Base-by-base conservation (phyloP, 1,139 yeast genomes). In the Casaregolazyma suthepensis region DNA sequence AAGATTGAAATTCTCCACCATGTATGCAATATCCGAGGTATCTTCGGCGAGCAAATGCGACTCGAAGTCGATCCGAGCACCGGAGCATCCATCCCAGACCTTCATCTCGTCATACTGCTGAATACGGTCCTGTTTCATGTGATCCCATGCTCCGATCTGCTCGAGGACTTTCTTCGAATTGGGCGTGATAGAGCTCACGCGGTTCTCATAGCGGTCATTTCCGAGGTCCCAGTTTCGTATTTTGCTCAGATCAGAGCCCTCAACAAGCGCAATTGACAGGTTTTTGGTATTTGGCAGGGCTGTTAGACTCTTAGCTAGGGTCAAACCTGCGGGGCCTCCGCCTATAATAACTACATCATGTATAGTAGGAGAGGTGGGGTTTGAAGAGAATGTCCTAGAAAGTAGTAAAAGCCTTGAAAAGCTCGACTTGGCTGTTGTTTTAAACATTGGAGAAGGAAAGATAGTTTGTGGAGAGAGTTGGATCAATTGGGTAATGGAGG, bases 251-350 rank as follows among this genome's bases (percentile, higher is more conserved):
- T 79, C 78, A 43, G 81, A 78, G 1, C 86, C 91, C 69, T 93
- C 99, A 15, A 93, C 75, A 52, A 93, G 72, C 0, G 85, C 80
- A 50, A 94, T 80, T 52, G 77, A 75, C 48, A 89, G 75, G 53
- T 80, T 75, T 26, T 72, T 73, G 3, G 96, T 80, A 42, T 75
- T 69, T 9, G 85, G 82, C 1, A 91, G 83, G 61, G 78, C 77
- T 66, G 87, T 77, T 66, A 85, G 66, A 0, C 96, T 95, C 0
- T 96, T 79, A 1, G 94, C 83, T 43, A 93, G 73, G 1, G 97
- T 85, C 53, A 93, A 73, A 0, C 99, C 99, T 0, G 99, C 98
- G 0, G 98, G 96, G 0, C 99, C 99, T 5, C 96, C 99, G 23
- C 99, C 99, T 48, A 94, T 87, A 54, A 93, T 86, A 12, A 88